These are phyloP conservation scores for Achaetomium macrosporum DNA, from an alignment of 2,329 filamentous ascomycete species.

Conservation along the genomic window DNA sequence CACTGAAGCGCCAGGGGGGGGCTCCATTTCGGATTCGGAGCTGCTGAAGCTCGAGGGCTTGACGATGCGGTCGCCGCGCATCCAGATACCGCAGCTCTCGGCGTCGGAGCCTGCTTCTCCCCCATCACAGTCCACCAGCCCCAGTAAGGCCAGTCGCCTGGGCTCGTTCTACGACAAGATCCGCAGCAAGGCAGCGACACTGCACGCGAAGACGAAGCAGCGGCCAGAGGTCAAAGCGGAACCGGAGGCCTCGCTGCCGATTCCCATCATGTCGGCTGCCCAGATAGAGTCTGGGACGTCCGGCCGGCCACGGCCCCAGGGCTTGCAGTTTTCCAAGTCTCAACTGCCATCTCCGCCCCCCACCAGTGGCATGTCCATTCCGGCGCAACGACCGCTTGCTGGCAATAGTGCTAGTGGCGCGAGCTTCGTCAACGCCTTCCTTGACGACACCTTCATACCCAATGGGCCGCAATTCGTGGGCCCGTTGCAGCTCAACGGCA, in stretches of 20 bases:
- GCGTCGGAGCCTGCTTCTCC: slow-evolving; percentile 21
- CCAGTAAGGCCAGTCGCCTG: slow-evolving; percentile 27
- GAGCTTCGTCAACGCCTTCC: slow-evolving; percentile 22
- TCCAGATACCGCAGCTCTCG: slow-evolving; percentile 17
- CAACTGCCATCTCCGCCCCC: slow-evolving; percentile 20
- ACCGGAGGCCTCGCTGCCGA: neutral
- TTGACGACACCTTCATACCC: slow-evolving; percentile 29
- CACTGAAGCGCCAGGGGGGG: slow-evolving; percentile 17
- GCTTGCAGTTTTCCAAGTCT: slow-evolving; percentile 11
- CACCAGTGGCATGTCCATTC: slow-evolving; percentile 15
- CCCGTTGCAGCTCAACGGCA: slow-evolving; percentile 19
- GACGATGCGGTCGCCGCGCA: slow-evolving; percentile 27
- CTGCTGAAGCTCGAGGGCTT: slow-evolving; percentile 31
- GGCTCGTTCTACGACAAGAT: slow-evolving; percentile 30
- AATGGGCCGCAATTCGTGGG: slow-evolving; percentile 5
- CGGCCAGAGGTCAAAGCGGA: neutral
- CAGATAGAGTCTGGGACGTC: slow-evolving; percentile 11
- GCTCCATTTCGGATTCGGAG: slow-evolving; percentile 30
- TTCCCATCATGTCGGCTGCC: slow-evolving; percentile 16
- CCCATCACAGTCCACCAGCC: slow-evolving; percentile 20
- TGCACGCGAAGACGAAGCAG: slow-evolving; percentile 14
- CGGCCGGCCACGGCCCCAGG: slow-evolving; percentile 9
- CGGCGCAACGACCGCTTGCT: neutral
- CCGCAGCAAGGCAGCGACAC: slow-evolving; percentile 25
- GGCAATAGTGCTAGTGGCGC: slow-evolving; percentile 2